Evolutionary conservation across 179 eudicot genomes (phyloP).

Genomic region (Silene vulgaris): DNA sequence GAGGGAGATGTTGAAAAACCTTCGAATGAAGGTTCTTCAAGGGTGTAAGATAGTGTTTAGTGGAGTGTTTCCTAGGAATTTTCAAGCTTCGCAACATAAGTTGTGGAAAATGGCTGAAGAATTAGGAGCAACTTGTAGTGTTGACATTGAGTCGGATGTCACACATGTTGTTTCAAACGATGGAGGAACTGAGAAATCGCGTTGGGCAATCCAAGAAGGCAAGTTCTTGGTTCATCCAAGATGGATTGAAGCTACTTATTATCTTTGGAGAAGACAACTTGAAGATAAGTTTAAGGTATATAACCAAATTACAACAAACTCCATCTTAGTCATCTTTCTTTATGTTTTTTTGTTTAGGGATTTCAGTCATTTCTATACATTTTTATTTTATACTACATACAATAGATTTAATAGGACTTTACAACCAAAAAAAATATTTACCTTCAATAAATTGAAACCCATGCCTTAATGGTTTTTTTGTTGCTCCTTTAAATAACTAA

Average conservation of each 20-base stretch:
- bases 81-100: conserved; percentile 38
- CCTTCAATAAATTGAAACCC: too few species aligned
- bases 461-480: too few species aligned
- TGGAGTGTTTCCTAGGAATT: conserved; percentile 46
- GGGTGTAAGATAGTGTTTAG: conserved; percentile 73
- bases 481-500: too few species aligned
- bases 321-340: too few species aligned
- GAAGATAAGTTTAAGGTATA: conserved; percentile 42
- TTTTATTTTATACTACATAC: too few species aligned
- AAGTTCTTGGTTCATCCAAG: conserved; percentile 55
- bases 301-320: too few species aligned
- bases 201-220: conserved; percentile 54
- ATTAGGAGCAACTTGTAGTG: conserved; percentile 61
- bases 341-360: too few species aligned
- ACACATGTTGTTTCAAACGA: conserved; percentile 68
- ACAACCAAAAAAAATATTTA: too few species aligned
- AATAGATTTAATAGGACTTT: too few species aligned
- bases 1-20: conserved; percentile 43
- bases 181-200: conserved; percentile 57
- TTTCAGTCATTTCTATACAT: too few species aligned
- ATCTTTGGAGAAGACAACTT: conserved; percentile 53
- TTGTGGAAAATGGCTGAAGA: conserved; percentile 68
- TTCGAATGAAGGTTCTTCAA: conserved; percentile 46
- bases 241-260: conserved; percentile 66
- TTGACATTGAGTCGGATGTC: conserved; percentile 46